phyloP scores from a whole-genome alignment of 2,329 filamentous ascomycete genomes.

The Epichloe uncinata region DNA sequence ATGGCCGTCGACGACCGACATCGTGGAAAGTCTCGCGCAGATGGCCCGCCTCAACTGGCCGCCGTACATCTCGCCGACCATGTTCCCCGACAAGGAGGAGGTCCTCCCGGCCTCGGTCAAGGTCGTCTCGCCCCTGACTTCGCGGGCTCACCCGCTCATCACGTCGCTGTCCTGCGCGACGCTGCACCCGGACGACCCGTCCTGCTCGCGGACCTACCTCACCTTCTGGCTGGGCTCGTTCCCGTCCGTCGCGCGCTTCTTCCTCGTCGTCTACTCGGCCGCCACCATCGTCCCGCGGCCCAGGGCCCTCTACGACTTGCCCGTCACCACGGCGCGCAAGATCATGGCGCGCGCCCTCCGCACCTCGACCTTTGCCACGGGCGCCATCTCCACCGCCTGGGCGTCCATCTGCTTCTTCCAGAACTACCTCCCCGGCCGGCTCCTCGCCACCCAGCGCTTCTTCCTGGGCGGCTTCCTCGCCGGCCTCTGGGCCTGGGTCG shows the following conservation, averaged over 20 bases:
- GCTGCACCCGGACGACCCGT: constrained; percentile 77
- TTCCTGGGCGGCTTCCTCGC: constrained; percentile 79
- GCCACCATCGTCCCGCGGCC: constrained; percentile 55
- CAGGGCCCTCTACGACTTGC: constrained; percentile 53
- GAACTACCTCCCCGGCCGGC: constrained; percentile 55
- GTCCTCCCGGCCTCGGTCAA: constrained; percentile 53
- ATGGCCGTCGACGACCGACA: constrained; percentile 65
- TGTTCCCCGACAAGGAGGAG: constrained; percentile 57
- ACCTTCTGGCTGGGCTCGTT: constrained; percentile 80
- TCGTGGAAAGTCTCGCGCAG: constrained; percentile 68
- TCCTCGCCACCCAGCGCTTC: constrained; percentile 73
- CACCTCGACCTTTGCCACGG: constrained; percentile 60
- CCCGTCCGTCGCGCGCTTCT: constrained; percentile 63
- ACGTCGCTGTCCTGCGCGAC: constrained; percentile 76
- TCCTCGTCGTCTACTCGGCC: constrained; percentile 60
- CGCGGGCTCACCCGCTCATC: constrained; percentile 76
- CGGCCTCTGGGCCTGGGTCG: constrained; percentile 73
- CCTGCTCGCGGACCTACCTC: constrained; percentile 74
- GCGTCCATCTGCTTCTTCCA: constrained; percentile 84
- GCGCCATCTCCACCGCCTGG: constrained; percentile 78
- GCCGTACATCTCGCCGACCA: constrained; percentile 70
- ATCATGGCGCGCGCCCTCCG: constrained; percentile 59
- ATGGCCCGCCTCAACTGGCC: constrained; percentile 80
- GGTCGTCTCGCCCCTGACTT: constrained; percentile 62
- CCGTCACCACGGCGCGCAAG: constrained; percentile 50